Percentiles rank a stretch among this genome's conserved stretches.
phyloP scores from a whole-genome alignment of 2,329 filamentous ascomycete species.

The Dendryphion nanum region DNA sequence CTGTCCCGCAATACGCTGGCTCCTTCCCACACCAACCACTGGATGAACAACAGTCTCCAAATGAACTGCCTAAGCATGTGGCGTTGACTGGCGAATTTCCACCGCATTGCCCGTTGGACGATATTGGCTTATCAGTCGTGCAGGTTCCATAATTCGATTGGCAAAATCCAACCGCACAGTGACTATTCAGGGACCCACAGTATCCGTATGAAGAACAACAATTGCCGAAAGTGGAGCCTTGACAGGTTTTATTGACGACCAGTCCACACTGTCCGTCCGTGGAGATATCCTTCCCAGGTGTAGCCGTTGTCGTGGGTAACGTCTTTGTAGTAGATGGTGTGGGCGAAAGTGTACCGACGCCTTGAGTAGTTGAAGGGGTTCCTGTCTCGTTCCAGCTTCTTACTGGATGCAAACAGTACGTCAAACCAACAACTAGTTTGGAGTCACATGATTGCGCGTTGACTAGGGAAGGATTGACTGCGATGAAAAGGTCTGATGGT shows the following conservation, averaged over 20 bases:
- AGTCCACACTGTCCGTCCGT: not conserved
- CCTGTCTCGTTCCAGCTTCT: slow-evolving; percentile 2
- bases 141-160: not conserved
- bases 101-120: too few relatives aligned
- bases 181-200: too few relatives aligned
- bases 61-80: too few relatives aligned
- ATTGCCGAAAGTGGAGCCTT: not conserved
- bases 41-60: too few relatives aligned
- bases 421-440: slow-evolving; percentile 1
- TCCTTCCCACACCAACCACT: too few relatives aligned
- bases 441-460: not conserved
- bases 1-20: too few relatives aligned
- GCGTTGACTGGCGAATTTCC: too few relatives aligned
- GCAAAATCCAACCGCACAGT: too few relatives aligned
- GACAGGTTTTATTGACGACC: not conserved
- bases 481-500: slow-evolving; percentile 2
- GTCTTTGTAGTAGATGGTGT: not conserved
- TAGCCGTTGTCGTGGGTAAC: not conserved
- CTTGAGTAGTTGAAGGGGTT: not conserved
- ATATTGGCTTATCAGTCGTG: not conserved
- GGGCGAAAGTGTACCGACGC: not conserved
- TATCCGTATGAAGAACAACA: too few relatives aligned
- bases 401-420: slow-evolving; percentile 4
- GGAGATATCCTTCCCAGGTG: not conserved
- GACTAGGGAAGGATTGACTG: slow-evolving; percentile 1